These are phyloP conservation scores for Withania somnifera DNA, from an alignment of 305 asterid species.

Conservation along the genomic window DNA sequence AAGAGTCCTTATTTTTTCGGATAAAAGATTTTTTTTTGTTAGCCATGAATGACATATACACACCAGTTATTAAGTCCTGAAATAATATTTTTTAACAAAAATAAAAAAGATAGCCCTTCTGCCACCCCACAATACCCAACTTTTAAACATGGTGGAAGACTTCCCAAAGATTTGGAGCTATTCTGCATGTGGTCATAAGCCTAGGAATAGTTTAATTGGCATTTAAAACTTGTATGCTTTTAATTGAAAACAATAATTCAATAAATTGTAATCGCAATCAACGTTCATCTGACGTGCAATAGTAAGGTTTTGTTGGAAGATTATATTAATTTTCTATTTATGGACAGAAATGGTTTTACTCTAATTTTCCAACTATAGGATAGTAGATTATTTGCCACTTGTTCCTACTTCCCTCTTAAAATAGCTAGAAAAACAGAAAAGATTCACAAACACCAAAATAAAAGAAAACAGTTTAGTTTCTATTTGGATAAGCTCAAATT, in stretches of 20 bases:
- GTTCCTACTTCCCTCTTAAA: not conserved
- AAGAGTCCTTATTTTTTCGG: too few relatives aligned
- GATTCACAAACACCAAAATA: not conserved
- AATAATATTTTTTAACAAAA: too few relatives aligned
- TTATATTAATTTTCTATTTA: not conserved
- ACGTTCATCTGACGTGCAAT: not conserved
- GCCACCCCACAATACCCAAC: not conserved
- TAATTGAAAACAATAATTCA: not conserved
- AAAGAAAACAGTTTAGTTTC: not conserved
- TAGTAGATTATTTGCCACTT: not conserved
- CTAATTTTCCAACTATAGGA: not conserved
- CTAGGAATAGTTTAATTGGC: not conserved
- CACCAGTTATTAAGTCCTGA: too few relatives aligned
- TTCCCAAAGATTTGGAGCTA: not conserved
- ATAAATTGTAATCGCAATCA: not conserved
- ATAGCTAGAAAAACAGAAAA: too few relatives aligned
- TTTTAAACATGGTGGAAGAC: not conserved
- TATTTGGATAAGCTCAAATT: not conserved
- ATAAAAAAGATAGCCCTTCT: too few relatives aligned
- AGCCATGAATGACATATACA: too few relatives aligned
- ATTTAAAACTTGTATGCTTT: not conserved
- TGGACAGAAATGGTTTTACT: not conserved
- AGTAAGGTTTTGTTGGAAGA: not conserved
- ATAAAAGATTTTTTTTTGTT: too few relatives aligned
- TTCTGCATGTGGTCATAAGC: not conserved